Evolutionary conservation across 2,329 filamentous ascomycete species (phyloP).

Genomic region (Fusarium denticulatum): DNA sequence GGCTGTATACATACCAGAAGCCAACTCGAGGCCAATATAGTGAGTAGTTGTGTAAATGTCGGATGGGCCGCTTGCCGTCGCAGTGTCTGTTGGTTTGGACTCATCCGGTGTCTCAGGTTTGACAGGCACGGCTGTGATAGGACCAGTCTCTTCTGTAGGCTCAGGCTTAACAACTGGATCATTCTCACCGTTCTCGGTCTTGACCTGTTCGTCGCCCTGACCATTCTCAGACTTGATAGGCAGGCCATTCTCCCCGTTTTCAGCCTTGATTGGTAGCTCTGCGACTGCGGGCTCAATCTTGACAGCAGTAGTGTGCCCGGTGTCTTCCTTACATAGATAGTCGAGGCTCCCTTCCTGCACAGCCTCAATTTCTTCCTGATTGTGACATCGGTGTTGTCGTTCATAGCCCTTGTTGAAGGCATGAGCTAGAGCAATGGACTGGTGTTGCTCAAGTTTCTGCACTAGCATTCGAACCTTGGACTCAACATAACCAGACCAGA

Average conservation of each 20-base stretch:
- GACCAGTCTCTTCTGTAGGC: slow-evolving; percentile 46
- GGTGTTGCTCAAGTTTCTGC: slow-evolving; percentile 81
- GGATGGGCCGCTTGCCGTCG: slow-evolving; percentile 27
- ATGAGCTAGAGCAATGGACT: slow-evolving; percentile 83
- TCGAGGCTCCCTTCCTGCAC: slow-evolving; percentile 64
- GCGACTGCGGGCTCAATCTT: slow-evolving; percentile 27
- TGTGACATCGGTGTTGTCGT: slow-evolving; percentile 76
- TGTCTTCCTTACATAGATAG: slow-evolving; percentile 53
- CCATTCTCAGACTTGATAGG: slow-evolving; percentile 51
- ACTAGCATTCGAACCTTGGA: slow-evolving; percentile 92
- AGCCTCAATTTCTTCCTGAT: slow-evolving; percentile 61
- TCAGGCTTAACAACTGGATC: neutral
- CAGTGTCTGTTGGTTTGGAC: slow-evolving; percentile 8
- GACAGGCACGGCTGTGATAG: slow-evolving; percentile 25
- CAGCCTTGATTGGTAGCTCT: slow-evolving; percentile 54
- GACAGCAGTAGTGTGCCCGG: slow-evolving; percentile 50
- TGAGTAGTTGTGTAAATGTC: slow-evolving; percentile 88
- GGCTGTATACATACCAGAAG: slow-evolving; percentile 67
- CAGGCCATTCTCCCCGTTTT: slow-evolving; percentile 54
- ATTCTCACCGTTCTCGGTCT: slow-evolving; percentile 51
- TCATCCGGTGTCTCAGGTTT: slow-evolving; percentile 20
- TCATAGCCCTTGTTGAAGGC: slow-evolving; percentile 95
- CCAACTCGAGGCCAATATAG: slow-evolving; percentile 89
- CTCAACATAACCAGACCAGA: slow-evolving; percentile 92
- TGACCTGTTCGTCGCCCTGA: slow-evolving; percentile 44